Evolutionary conservation across 2,329 filamentous ascomycete genomes (phyloP), one percentile per base, ranked within the genome.

Genomic region (Claviceps digitariae): DNA sequence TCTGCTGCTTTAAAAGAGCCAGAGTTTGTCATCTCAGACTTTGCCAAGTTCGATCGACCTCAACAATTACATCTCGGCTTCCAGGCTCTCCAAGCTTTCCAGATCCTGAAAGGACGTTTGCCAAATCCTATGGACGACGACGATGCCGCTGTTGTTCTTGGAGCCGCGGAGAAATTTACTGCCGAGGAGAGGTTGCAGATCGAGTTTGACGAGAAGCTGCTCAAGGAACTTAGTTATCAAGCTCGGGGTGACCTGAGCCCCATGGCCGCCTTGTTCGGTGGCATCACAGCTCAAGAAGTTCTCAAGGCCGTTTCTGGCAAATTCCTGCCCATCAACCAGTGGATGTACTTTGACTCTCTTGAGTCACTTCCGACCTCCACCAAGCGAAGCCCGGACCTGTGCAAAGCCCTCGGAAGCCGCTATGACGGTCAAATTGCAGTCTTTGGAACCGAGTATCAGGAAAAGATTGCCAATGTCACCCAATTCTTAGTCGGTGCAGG

Each of bases 381-480:
- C 46, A 75, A 79, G 58, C 84, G 93, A 59, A 89, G 85, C 3
- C 87, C 94, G 63, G 90, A 95, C 69, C 77, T 86, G 48, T 98
- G 93, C 78, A 86, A 87, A 69, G 91, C 93, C 38, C 74, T 81
- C 40, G 87, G 86, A 47, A 86, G 84, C 55, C 84, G 93, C 55
- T 98, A 98, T 65, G 93, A 98, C 68, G 93, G 93, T 3, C 93
- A 98, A 66, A 95, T 98, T 64, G 91, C 89, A 2, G 93, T 98
- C 1, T 95, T 98, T 60, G 93, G 93, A 57, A 85, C 81, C 62
- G 87, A 95, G 58, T 98, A 84, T 69, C 93, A 98, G 69, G 86
- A 95, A 51, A 96, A 95, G 76, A 79, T 98, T 60, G 81, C 85
- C 56, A 95, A 96, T 63, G 71, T 93, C 57, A 93, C 84, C 64